Evolutionary conservation across 2,329 filamentous ascomycete species (phyloP).

Genomic region (Botrytis cinerea): DNA sequence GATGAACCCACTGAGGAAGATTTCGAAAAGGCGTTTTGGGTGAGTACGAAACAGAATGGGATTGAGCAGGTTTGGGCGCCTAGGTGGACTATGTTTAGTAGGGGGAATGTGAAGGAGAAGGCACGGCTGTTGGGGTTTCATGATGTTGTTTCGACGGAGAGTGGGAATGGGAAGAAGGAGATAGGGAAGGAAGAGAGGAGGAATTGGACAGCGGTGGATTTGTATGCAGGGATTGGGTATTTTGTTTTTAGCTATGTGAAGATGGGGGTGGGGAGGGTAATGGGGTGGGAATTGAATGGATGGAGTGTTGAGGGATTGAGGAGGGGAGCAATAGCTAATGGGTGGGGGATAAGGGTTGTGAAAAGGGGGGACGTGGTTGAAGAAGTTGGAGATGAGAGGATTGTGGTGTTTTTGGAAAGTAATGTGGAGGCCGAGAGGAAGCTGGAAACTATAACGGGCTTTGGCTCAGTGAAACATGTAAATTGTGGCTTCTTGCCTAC

Average conservation of each 20-base stretch:
- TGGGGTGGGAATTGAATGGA: slow-evolving; percentile 89
- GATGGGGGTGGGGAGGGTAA: slow-evolving; percentile 66
- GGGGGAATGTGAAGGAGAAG: slow-evolving; percentile 90
- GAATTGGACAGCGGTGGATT: slow-evolving; percentile 60
- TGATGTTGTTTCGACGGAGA: slow-evolving; percentile 1
- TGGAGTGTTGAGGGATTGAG: slow-evolving; percentile 83
- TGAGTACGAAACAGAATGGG: slow-evolving; percentile 73
- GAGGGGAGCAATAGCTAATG: slow-evolving; percentile 70
- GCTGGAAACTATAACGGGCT: slow-evolving; percentile 42
- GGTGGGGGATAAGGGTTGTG: slow-evolving; percentile 63
- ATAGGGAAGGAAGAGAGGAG: slow-evolving; percentile 25
- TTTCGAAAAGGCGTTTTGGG: slow-evolving; percentile 75
- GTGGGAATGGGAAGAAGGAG: not conserved
- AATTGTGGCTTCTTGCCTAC: slow-evolving; percentile 65
- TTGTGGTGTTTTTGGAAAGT: slow-evolving; percentile 70
- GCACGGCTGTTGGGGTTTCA: slow-evolving; percentile 66
- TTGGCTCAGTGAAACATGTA: slow-evolving; percentile 50
- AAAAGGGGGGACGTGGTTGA: slow-evolving; percentile 43
- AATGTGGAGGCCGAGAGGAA: slow-evolving; percentile 52
- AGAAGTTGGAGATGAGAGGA: slow-evolving; percentile 49
- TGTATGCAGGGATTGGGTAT: slow-evolving; percentile 93
- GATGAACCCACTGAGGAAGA: slow-evolving; percentile 46
- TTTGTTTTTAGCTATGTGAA: slow-evolving; percentile 83
- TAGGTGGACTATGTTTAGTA: slow-evolving; percentile 89
- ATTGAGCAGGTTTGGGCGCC: slow-evolving; percentile 87